Conservation (phyloP, 805 yeast genomes). For the Metschnikowia rubicola region DNA sequence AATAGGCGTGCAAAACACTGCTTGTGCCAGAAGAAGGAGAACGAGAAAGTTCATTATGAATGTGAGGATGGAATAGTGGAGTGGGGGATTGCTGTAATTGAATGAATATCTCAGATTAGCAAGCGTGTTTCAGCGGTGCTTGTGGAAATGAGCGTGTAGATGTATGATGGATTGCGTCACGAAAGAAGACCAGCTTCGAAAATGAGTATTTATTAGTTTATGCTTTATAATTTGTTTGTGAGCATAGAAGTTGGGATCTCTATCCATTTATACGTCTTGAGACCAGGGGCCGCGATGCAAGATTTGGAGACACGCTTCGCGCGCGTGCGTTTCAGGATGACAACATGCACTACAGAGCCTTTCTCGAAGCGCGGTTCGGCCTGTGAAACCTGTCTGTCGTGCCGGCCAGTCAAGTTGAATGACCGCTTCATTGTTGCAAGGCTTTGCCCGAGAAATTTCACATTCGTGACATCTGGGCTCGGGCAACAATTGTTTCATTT, state of each 20-base stretch:
- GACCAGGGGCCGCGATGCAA: neutral
- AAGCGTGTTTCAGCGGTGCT: no score
- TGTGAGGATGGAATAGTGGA: neutral
- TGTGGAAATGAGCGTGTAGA: no score
- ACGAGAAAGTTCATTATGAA: constrained; percentile 8
- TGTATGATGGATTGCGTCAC: no score
- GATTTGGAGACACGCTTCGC: constrained; percentile 1
- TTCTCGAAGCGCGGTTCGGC: constrained; percentile 2
- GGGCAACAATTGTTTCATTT: no score
- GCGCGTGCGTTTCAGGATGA: constrained; percentile 3
- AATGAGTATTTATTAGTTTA: neutral
- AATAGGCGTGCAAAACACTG: constrained; percentile 25
- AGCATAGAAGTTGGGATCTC: neutral
- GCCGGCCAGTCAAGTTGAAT: no score
- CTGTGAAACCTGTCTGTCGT: neutral
- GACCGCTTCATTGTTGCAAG: no score
- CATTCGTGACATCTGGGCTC: no score
- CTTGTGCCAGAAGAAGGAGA: constrained; percentile 1
- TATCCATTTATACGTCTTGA: neutral
- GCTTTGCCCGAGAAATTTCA: no score
- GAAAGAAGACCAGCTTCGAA: constrained; percentile 2
- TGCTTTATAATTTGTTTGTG: neutral
- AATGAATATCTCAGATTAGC: neutral
- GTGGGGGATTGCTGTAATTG: neutral
- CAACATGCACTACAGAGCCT: neutral